Conservation (phyloP, 257 asterid species). For the Solanum clarkiae region DNA sequence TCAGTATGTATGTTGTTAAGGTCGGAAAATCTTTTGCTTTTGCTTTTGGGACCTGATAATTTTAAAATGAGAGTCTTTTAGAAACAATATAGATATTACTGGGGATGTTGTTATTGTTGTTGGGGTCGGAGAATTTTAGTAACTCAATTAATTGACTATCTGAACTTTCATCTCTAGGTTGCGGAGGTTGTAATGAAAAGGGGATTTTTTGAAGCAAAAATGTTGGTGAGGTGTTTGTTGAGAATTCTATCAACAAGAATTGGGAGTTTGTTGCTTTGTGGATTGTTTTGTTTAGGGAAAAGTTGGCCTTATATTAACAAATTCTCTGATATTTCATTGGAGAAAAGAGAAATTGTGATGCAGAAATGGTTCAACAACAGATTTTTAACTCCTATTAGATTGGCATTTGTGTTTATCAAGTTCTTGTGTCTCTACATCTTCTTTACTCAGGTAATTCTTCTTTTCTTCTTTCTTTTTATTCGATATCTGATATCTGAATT, state of each 20-base stretch:
- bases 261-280: slow-evolving; percentile 62
- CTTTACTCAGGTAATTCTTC: slow-evolving; percentile 48
- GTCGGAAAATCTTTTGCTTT: neutral
- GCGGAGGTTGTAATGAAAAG: slow-evolving; percentile 46
- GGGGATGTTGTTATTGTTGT: no score
- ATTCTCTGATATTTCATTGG: slow-evolving; percentile 40
- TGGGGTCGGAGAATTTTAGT: neutral
- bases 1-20: no score
- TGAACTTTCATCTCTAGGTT: slow-evolving; percentile 16
- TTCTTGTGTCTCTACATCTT: slow-evolving; percentile 44
- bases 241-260: slow-evolving; percentile 50
- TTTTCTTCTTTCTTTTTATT: neutral
- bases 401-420: slow-evolving; percentile 60
- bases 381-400: slow-evolving; percentile 57
- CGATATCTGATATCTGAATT: neutral
- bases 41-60: no score
- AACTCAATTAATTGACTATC: neutral
- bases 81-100: no score
- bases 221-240: slow-evolving; percentile 31
- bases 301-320: slow-evolving; percentile 54
- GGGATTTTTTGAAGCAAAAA: slow-evolving; percentile 30
- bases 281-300: slow-evolving; percentile 20
- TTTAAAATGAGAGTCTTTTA: no score
- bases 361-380: slow-evolving; percentile 48
- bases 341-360: slow-evolving; percentile 47